A percentile compares a stretch with the other conserved stretches of the same genome.
phyloP scores from a whole-genome alignment of 352 stramenopile species.

The Globisporangium splendens region DNA sequence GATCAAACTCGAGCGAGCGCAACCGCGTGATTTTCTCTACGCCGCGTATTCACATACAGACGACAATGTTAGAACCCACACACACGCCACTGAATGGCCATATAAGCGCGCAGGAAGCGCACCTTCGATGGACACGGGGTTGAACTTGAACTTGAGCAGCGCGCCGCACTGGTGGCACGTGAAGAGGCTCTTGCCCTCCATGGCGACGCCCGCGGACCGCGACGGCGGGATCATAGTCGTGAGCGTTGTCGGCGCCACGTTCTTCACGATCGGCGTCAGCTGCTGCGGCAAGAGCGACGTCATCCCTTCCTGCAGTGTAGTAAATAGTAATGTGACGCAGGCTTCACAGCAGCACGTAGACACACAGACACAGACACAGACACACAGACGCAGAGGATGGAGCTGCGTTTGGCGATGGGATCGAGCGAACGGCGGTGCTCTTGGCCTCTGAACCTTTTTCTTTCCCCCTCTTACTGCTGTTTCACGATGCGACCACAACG shows the following conservation, averaged over 20 bases:
- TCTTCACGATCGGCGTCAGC: slow-evolving; percentile 17
- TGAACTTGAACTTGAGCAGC: slow-evolving; percentile 70
- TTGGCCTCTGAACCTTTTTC: slow-evolving; percentile 1
- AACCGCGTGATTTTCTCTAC: slow-evolving; percentile 55
- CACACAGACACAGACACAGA: neutral
- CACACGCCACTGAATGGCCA: neutral
- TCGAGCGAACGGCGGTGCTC: neutral
- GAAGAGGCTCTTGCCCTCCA: slow-evolving; percentile 77
- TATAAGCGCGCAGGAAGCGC: neutral
- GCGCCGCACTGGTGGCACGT: slow-evolving; percentile 69
- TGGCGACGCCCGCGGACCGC: slow-evolving; percentile 27
- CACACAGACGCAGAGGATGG: neutral
- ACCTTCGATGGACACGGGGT: slow-evolving; percentile 57
- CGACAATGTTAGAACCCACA: neutral
- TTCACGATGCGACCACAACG: slow-evolving; percentile 12
- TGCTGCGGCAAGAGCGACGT: slow-evolving; percentile 13
- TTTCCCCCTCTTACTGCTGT: neutral
- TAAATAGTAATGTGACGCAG: no score
- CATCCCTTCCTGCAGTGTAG: neutral
- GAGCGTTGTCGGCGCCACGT: slow-evolving; percentile 10
- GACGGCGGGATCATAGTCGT: slow-evolving; percentile 15
- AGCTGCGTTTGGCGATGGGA: neutral
- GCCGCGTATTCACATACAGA: neutral
- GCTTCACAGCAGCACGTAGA: neutral
- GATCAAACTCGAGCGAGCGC: slow-evolving; percentile 37